phyloP scores from a whole-genome alignment of 2,329 filamentous ascomycete species.

The Teratosphaeria pseudoeucalypti region DNA sequence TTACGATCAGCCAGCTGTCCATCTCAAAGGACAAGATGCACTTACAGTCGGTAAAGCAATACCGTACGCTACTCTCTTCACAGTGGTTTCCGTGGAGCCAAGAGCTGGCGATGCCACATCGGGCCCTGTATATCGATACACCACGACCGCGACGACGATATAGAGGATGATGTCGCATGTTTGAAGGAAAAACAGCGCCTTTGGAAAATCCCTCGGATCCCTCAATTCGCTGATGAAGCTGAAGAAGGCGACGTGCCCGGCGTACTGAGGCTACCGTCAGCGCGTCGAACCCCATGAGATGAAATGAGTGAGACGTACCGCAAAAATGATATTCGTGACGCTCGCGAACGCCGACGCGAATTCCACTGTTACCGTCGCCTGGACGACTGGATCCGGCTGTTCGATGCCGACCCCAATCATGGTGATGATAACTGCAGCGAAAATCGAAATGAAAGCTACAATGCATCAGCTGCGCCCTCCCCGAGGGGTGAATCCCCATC shows the following conservation, averaged over 20 bases:
- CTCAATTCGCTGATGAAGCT: slow-evolving; percentile 34
- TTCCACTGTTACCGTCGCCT: slow-evolving; percentile 19
- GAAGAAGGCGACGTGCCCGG: slow-evolving; percentile 44
- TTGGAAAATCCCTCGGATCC: slow-evolving; percentile 39
- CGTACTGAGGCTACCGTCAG: slow-evolving; percentile 25
- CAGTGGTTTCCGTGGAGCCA: slow-evolving; percentile 34
- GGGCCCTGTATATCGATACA: slow-evolving; percentile 41
- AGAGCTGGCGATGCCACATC: slow-evolving; percentile 39
- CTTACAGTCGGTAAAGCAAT: slow-evolving; percentile 36
- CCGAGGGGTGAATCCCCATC: background rate
- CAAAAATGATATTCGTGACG: slow-evolving; percentile 59
- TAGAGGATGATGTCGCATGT: slow-evolving; percentile 42
- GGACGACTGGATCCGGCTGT: slow-evolving; percentile 31
- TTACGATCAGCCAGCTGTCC: background rate
- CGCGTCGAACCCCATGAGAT: too few relatives aligned
- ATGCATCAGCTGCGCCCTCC: background rate
- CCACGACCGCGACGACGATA: slow-evolving; percentile 40
- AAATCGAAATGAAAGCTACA: slow-evolving; percentile 38
- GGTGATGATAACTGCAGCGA: slow-evolving; percentile 53
- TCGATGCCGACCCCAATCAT: slow-evolving; percentile 55
- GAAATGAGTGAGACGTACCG: slow-evolving; percentile 18
- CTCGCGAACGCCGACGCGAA: slow-evolving; percentile 49
- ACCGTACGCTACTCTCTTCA: slow-evolving; percentile 42
- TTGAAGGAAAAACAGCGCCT: slow-evolving; percentile 42
- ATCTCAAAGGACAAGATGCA: background rate